A percentile compares a stretch with the other conserved stretches of the same genome.
These are phyloP conservation scores for Ustilago sp. DNA, from an alignment of 1,284 basidiomycete species.

Conservation along the genomic window DNA sequence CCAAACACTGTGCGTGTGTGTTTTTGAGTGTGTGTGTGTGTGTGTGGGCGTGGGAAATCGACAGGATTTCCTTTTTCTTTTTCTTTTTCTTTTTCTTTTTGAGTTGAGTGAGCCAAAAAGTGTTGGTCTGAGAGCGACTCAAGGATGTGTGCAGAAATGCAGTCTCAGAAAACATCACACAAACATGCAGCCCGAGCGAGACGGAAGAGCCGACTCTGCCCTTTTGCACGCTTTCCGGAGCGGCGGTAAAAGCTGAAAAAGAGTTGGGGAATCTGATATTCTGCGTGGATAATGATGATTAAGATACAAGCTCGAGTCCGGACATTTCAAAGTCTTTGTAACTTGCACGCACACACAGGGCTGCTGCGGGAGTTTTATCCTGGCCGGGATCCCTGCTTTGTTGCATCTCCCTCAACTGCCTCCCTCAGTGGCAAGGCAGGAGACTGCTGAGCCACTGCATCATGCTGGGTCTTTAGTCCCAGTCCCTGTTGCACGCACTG, in stretches of 20 bases:
- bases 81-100: neutral
- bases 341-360: no score
- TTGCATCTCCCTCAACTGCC: no score
- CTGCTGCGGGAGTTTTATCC: no score
- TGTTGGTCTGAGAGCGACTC: neutral
- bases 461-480: no score
- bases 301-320: no score
- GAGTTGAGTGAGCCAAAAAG: neutral
- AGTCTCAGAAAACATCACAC: neutral
- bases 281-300: no score
- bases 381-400: no score
- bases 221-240: neutral
- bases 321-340: no score
- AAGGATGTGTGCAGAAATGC: conserved; percentile 1
- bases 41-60: neutral
- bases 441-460: no score
- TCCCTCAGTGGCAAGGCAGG: no score
- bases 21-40: neutral
- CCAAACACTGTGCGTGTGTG: conserved; percentile 1
- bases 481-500: no score
- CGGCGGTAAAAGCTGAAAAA: neutral
- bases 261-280: no score
- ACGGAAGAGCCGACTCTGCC: conserved; percentile 1
- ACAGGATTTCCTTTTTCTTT: neutral
- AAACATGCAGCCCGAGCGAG: neutral